Conservation (phyloP, 352 stramenopile species). For the Sclerospora graminicola region DNA sequence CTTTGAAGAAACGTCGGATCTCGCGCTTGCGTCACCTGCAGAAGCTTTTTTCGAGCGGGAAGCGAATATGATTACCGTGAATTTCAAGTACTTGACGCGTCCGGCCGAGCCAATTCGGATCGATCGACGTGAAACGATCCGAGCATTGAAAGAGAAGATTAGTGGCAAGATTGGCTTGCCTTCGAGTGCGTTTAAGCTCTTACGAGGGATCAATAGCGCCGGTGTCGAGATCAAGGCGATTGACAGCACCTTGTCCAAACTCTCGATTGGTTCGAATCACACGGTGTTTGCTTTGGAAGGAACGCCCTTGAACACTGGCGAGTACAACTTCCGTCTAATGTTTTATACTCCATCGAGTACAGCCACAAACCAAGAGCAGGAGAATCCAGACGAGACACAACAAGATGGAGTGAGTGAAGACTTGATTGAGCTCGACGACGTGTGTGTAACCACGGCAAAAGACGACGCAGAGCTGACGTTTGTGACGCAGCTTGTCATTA, state of each 20-base stretch:
- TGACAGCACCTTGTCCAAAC: slow-evolving; percentile 61
- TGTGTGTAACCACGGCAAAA: slow-evolving; percentile 37
- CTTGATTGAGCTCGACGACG: slow-evolving; percentile 51
- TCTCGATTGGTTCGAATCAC: slow-evolving; percentile 62
- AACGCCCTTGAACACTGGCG: slow-evolving; percentile 47
- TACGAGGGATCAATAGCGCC: slow-evolving; percentile 55
- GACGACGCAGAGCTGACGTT: slow-evolving; percentile 46
- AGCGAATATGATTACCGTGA: slow-evolving; percentile 73
- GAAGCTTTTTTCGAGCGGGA: slow-evolving; percentile 64
- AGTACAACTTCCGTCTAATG: slow-evolving; percentile 74
- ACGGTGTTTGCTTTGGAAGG: slow-evolving; percentile 58
- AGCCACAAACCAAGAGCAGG: slow-evolving; percentile 12
- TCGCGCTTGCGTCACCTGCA: slow-evolving; percentile 35
- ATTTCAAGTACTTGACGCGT: slow-evolving; percentile 45
- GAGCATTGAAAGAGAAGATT: slow-evolving; percentile 49
- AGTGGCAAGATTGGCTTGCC: slow-evolving; percentile 31
- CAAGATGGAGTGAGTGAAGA: slow-evolving; percentile 11
- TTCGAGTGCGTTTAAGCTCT: slow-evolving; percentile 57
- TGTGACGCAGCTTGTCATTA: slow-evolving; percentile 58
- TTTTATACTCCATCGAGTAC: slow-evolving; percentile 26
- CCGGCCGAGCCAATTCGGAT: slow-evolving; percentile 47
- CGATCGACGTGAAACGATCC: slow-evolving; percentile 60
- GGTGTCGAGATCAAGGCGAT: slow-evolving; percentile 76
- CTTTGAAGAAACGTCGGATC: slow-evolving; percentile 53
- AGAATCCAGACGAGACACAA: slow-evolving; percentile 12